Percentiles rank a stretch among this genome's conserved stretches.
Evolutionary conservation across 176 grass and related monocot species (phyloP).

Genomic region (Thalia dealbata): DNA sequence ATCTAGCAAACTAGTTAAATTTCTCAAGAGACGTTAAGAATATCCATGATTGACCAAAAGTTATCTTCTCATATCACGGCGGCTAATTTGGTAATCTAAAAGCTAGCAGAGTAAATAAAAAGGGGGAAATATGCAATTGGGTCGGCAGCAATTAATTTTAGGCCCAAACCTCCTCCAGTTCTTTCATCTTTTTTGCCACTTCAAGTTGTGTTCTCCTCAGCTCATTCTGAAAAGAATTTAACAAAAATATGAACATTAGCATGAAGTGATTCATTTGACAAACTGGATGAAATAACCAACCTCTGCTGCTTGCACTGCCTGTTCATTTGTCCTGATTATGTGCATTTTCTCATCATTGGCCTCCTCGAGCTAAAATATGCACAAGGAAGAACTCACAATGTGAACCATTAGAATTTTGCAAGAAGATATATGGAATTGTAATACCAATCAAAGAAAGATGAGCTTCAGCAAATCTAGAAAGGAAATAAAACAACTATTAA

Average conservation of each 20-base stretch:
- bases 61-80: neutral
- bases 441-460: neutral
- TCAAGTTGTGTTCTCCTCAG: neutral
- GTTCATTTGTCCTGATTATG: neutral
- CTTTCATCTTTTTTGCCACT: neutral
- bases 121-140: neutral
- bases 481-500: too few relatives aligned
- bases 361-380: neutral
- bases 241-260: neutral
- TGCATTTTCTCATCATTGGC: constrained; percentile 1
- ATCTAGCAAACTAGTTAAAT: neutral
- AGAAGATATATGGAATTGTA: neutral
- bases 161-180: neutral
- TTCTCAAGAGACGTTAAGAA: neutral
- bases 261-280: neutral
- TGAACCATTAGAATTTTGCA: neutral
- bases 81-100: neutral
- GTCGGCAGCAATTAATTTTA: neutral
- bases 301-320: neutral
- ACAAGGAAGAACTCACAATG: neutral
- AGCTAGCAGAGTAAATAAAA: neutral
- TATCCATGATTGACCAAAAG: neutral
- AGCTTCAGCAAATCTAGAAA: too few relatives aligned
- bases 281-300: neutral
- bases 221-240: neutral